Percentiles rank a stretch among this genome's conserved stretches.
Evolutionary conservation across 2,329 filamentous ascomycete genomes (phyloP).

Genomic region (Ophiostoma tasmaniense): DNA sequence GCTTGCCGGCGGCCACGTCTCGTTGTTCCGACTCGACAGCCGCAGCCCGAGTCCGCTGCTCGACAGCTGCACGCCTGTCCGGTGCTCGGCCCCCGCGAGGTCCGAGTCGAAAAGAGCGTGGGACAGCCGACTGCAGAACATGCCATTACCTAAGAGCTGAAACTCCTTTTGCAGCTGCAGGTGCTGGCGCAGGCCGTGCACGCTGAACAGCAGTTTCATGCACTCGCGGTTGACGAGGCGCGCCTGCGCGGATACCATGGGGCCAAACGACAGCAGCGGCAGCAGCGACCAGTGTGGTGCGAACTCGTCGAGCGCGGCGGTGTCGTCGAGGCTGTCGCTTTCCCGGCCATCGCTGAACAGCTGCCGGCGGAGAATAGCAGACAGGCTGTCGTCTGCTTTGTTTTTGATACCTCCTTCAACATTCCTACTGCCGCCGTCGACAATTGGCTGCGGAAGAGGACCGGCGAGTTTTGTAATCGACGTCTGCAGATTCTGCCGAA

Average conservation of each 20-base stretch:
- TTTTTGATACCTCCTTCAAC: neutral
- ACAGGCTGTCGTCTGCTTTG: slow-evolving; percentile 30
- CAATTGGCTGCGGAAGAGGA: slow-evolving; percentile 21
- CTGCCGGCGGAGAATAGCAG: slow-evolving; percentile 32
- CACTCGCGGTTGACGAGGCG: slow-evolving; percentile 69
- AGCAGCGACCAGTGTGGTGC: slow-evolving; percentile 50
- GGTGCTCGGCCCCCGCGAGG: slow-evolving; percentile 67
- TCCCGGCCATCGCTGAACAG: slow-evolving; percentile 27
- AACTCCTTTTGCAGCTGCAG: slow-evolving; percentile 69
- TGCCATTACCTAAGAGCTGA: slow-evolving; percentile 74
- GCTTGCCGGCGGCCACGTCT: slow-evolving; percentile 86
- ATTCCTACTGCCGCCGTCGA: neutral
- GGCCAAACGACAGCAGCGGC: slow-evolving; percentile 66
- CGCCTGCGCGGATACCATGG: slow-evolving; percentile 65
- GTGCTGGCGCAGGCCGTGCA: slow-evolving; percentile 64
- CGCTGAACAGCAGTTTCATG: slow-evolving; percentile 64
- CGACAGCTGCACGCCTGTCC: slow-evolving; percentile 54
- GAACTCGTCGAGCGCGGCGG: slow-evolving; percentile 25
- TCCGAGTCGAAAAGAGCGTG: slow-evolving; percentile 80
- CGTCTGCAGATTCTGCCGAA: slow-evolving; percentile 40
- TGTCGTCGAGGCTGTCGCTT: neutral
- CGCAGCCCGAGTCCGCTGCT: slow-evolving; percentile 75
- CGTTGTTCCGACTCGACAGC: slow-evolving; percentile 56
- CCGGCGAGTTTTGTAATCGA: slow-evolving; percentile 42
- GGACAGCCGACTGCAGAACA: slow-evolving; percentile 71